These are phyloP conservation scores for Chaetomium strumarium DNA, from an alignment of 2,329 filamentous ascomycete genomes.

Conservation along the genomic window DNA sequence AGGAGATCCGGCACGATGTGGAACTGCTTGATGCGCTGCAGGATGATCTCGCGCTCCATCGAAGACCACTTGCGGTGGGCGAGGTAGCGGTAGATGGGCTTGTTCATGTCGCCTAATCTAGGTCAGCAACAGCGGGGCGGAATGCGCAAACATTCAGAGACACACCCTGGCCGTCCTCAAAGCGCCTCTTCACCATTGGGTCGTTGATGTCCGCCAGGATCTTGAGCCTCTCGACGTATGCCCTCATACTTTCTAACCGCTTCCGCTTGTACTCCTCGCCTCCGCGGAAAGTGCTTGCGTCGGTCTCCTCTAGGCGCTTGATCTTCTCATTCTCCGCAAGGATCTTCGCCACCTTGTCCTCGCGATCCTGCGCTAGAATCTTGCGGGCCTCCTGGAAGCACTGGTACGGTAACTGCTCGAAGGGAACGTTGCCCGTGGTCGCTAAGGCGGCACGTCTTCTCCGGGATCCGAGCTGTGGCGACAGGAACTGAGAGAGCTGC, in stretches of 20 bases:
- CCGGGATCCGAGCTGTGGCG: slow-evolving; percentile 73
- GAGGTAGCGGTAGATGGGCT: slow-evolving; percentile 90
- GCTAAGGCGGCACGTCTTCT: slow-evolving; percentile 71
- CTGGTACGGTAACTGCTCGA: slow-evolving; percentile 93
- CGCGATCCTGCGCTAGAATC: slow-evolving; percentile 70
- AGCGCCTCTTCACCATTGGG: slow-evolving; percentile 84
- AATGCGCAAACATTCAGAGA: slow-evolving; percentile 13
- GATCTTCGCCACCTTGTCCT: slow-evolving; percentile 74
- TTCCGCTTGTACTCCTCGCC: slow-evolving; percentile 61
- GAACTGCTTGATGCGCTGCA: slow-evolving; percentile 83
- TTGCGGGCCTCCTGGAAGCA: slow-evolving; percentile 95
- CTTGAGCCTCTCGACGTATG: slow-evolving; percentile 72
- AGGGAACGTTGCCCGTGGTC: slow-evolving; percentile 63
- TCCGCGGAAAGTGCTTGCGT: slow-evolving; percentile 51
- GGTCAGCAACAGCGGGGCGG: slow-evolving; percentile 2
- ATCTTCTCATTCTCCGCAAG: slow-evolving; percentile 62
- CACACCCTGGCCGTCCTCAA: slow-evolving; percentile 85
- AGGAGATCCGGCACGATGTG: slow-evolving; percentile 83
- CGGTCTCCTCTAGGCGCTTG: slow-evolving; percentile 55
- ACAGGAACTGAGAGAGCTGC: slow-evolving; percentile 60
- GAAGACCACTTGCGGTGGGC: slow-evolving; percentile 82
- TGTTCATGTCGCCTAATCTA: slow-evolving; percentile 80
- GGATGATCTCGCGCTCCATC: slow-evolving; percentile 71
- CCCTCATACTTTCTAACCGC: slow-evolving; percentile 62
- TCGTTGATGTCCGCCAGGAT: slow-evolving; percentile 93